phyloP scores from a whole-genome alignment of 768 basidiomycete genomes.

The Naganishia friedmannii region DNA sequence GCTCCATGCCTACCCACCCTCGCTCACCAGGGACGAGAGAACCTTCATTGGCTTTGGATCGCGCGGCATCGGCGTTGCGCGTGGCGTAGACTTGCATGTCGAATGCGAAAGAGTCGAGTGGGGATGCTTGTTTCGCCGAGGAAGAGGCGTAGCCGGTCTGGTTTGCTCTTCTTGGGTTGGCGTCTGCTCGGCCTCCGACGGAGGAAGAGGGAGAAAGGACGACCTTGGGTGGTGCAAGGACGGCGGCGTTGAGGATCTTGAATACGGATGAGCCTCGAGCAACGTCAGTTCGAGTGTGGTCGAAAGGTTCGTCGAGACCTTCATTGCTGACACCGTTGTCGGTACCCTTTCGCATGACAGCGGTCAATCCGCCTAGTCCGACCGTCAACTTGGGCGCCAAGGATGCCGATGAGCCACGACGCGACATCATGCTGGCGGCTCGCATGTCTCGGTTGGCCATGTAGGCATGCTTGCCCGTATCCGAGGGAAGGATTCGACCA shows the following conservation, averaged over 20 bases:
- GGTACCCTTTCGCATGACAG: neutral
- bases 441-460: neutral
- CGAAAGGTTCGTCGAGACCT: slow-evolving; percentile 14
- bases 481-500: slow-evolving; percentile 2
- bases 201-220: slow-evolving; percentile 13
- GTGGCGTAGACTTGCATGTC: slow-evolving; percentile 16
- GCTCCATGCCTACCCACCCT: slow-evolving; percentile 20
- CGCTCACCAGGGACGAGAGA: neutral
- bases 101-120: slow-evolving; percentile 7
- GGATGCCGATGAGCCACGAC: neutral
- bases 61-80: neutral
- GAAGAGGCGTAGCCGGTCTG: slow-evolving; percentile 12
- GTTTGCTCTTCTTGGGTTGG: slow-evolving; percentile 5
- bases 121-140: slow-evolving; percentile 16
- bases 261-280: slow-evolving; percentile 13
- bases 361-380: slow-evolving; percentile 31
- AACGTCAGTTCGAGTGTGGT: slow-evolving; percentile 19
- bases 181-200: neutral
- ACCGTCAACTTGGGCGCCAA: slow-evolving; percentile 15
- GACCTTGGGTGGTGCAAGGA: slow-evolving; percentile 22
- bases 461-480: slow-evolving; percentile 18
- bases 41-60: neutral
- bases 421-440: neutral
- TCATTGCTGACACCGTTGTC: slow-evolving; percentile 12
- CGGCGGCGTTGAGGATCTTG: slow-evolving; percentile 15